Evolutionary conservation across 192 early-diverging fungal species (phyloP), one percentile per base, ranked within the genome.

Genomic region (Gorgonomyces haynaldii): DNA sequence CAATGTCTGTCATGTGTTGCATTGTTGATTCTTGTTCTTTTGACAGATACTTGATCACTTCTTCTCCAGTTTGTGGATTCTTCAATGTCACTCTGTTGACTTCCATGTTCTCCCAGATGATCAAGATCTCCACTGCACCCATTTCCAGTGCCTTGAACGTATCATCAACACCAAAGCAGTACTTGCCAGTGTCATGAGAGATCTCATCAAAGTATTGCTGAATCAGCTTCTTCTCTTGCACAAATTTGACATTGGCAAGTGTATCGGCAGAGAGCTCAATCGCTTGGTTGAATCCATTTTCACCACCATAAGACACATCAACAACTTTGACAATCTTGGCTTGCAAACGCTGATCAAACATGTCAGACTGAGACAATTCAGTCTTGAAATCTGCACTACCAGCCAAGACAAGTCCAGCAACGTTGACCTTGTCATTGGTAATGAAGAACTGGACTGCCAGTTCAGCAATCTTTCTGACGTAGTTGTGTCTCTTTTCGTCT

Each of bases 311-410:
- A 28, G 90, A 91, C 19, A 98, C 95, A 57, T 98, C 95, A 4
- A 98, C 88, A 45, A 88, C 73, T 59, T 88, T 92, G 56, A 98
- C 67, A 42, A 98, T 77, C 66, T 91, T 93, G 32, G 72, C 79
- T 45, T 70, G 61, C 32, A 98, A 76, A 56, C 95, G 87, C 46
- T 76, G 83, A 67, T 98, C 95, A 61, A 96, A 92, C 65, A 98
- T 62, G 58, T 98, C 95, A 26, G 91, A 93, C 63, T 92, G 85
- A 19, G 79, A 75, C 50, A 98, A 67, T 57, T 92, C 91, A 35
- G 89, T 91, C 74, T 98, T 98, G 78, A 98, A 96, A 70, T 98
- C 96, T 30, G 96, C 96, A 16, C 88, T 91, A 84, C 96, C 96
- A 37, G 96, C 96, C 22, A 98, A 68, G 44, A 98, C 78, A 12